A percentile compares a stretch with the other conserved stretches of the same genome.
These are phyloP conservation scores for Ciborinia camelliae DNA, from an alignment of 2,329 filamentous ascomycete species.

Conservation along the genomic window DNA sequence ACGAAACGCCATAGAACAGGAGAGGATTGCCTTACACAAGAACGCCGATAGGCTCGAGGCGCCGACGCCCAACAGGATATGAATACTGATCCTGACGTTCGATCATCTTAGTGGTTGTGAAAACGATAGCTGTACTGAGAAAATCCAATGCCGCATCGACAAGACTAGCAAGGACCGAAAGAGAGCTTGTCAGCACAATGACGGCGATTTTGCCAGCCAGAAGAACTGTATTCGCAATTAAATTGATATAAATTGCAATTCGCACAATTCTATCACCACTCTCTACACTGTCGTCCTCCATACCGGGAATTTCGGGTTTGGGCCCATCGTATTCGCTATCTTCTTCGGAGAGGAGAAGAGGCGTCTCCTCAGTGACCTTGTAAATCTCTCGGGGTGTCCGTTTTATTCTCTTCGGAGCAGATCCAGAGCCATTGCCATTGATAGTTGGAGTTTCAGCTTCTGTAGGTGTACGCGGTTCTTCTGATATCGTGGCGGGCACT, in stretches of 20 bases:
- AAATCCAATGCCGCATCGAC: slow-evolving; percentile 60
- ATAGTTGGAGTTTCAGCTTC: slow-evolving; percentile 19
- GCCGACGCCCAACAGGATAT: slow-evolving; percentile 55
- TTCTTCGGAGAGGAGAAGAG: slow-evolving; percentile 50
- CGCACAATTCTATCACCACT: slow-evolving; percentile 73
- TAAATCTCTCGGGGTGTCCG: slow-evolving; percentile 85
- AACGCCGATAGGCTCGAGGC: slow-evolving; percentile 59
- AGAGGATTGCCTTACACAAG: slow-evolving; percentile 43
- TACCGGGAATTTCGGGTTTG: slow-evolving; percentile 61
- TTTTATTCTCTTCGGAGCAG: slow-evolving; percentile 56
- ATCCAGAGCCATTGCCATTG: slow-evolving; percentile 37
- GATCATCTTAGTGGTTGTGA: slow-evolving; percentile 57
- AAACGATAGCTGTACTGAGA: slow-evolving; percentile 56
- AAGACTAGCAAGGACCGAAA: slow-evolving; percentile 59
- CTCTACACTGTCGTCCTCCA: slow-evolving; percentile 70
- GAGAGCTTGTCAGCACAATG: slow-evolving; percentile 53
- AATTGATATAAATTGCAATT: slow-evolving; percentile 76
- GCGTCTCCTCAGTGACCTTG: slow-evolving; percentile 64
- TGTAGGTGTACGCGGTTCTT: slow-evolving; percentile 51
- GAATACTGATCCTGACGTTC: slow-evolving; percentile 42
- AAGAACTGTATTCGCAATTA: slow-evolving; percentile 56
- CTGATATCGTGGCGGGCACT: slow-evolving; percentile 72
- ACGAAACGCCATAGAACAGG: background rate
- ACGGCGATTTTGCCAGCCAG: slow-evolving; percentile 54
- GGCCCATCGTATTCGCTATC: slow-evolving; percentile 45